Evolutionary conservation across 2,329 filamentous ascomycete genomes (phyloP).

Genomic region (Ascochyta lentis): DNA sequence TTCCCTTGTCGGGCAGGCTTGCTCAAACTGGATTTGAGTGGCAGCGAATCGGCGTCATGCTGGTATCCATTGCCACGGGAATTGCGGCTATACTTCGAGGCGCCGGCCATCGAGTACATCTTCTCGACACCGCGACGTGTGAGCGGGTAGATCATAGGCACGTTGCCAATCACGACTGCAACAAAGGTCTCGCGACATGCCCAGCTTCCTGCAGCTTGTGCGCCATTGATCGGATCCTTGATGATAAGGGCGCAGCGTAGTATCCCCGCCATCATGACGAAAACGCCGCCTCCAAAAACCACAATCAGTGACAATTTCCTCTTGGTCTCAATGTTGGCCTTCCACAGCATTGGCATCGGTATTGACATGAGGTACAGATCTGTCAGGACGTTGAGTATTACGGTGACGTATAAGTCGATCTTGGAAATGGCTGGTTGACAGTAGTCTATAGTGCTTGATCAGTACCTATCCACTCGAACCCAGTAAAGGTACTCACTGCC

Average conservation of each 20-base stretch:
- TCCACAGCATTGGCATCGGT: slow-evolving; percentile 63
- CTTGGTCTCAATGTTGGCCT: slow-evolving; percentile 53
- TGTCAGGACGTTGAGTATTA: slow-evolving; percentile 60
- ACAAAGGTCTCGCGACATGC: slow-evolving; percentile 56
- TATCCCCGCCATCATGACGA: slow-evolving; percentile 63
- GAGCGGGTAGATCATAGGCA: slow-evolving; percentile 51
- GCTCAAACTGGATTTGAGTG: slow-evolving; percentile 7
- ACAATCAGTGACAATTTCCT: slow-evolving; percentile 62
- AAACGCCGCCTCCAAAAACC: slow-evolving; percentile 63
- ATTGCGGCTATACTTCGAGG: background rate
- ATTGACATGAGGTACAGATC: slow-evolving; percentile 68
- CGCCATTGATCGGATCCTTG: slow-evolving; percentile 46
- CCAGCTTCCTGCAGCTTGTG: slow-evolving; percentile 51
- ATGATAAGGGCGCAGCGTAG: slow-evolving; percentile 49
- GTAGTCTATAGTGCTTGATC: slow-evolving; percentile 13
- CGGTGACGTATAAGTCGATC: slow-evolving; percentile 31
- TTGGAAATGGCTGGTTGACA: slow-evolving; percentile 20
- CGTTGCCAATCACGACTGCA: slow-evolving; percentile 53
- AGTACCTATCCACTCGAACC: background rate
- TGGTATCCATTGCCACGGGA: slow-evolving; percentile 1
- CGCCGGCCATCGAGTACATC: slow-evolving; percentile 13
- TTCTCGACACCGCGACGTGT: slow-evolving; percentile 20
- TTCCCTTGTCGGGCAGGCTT: background rate
- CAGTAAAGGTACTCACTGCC: slow-evolving; percentile 53
- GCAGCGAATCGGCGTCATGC: slow-evolving; percentile 11